Percentiles rank a stretch among this genome's conserved stretches.
Conservation (phyloP, 1,139 yeast species). For the Yamadazyma mexicana region DNA sequence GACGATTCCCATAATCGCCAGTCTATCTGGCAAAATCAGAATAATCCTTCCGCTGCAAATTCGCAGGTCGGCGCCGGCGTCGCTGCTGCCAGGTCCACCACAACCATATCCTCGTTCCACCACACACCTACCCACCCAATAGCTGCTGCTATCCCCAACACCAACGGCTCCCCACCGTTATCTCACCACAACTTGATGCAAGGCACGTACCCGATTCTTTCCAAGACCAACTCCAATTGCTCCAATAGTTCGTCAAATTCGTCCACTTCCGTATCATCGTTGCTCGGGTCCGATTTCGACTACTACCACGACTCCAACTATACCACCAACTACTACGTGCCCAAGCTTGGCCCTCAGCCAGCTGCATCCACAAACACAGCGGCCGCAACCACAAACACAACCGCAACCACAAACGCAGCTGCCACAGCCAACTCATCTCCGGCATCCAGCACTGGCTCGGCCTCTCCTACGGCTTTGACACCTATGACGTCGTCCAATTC, state of each 20-base stretch:
- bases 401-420: not conserved
- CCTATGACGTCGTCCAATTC: not conserved
- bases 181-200: not conserved
- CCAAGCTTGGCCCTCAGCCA: too few relatives aligned
- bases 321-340: not conserved
- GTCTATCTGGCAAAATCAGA: conserved; percentile 5
- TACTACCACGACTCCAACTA: conserved; percentile 1
- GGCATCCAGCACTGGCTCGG: not conserved
- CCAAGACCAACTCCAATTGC: conserved; percentile 7
- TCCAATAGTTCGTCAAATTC: conserved; percentile 8
- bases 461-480: not conserved
- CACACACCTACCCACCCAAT: not conserved
- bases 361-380: not conserved
- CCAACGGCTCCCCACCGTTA: conserved; percentile 2
- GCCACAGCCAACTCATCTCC: not conserved
- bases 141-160: not conserved
- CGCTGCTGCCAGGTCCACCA: not conserved
- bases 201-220: conserved; percentile 1
- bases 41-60: not conserved
- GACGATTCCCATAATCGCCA: not conserved
- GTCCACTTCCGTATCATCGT: conserved; percentile 1
- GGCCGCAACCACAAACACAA: not conserved
- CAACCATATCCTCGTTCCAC: too few relatives aligned
- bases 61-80: not conserved
- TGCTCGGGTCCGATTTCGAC: not conserved